Percentiles rank a stretch among this genome's conserved stretches.
These are phyloP conservation scores for Coemansia sp. DNA, from an alignment of 192 early-diverging fungal genomes.

Conservation along the genomic window DNA sequence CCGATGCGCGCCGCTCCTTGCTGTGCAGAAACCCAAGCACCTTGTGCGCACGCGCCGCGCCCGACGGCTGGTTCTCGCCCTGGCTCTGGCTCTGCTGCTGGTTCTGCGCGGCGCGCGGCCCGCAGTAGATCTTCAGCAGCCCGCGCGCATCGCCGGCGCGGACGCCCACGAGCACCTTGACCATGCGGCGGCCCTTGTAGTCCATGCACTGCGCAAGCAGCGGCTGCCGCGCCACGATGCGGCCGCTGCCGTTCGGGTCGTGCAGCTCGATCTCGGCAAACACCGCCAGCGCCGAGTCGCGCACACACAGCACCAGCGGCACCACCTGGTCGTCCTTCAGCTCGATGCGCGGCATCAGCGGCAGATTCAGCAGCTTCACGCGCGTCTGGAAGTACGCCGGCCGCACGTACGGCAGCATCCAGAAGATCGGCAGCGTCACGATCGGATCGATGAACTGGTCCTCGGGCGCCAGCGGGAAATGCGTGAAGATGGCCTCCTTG, in stretches of 20 bases:
- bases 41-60: slow-evolving; percentile 21
- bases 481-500: slow-evolving; percentile 53
- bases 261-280: slow-evolving; percentile 59
- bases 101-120: slow-evolving; percentile 39
- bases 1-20: slow-evolving; percentile 36
- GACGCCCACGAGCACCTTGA: slow-evolving; percentile 52
- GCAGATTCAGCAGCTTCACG: slow-evolving; percentile 54
- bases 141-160: slow-evolving; percentile 39
- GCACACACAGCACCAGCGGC: slow-evolving; percentile 50
- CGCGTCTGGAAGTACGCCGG: slow-evolving; percentile 43
- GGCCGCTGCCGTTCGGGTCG: slow-evolving; percentile 51
- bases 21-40: slow-evolving; percentile 44
- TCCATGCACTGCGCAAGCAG: slow-evolving; percentile 57
- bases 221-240: slow-evolving; percentile 50
- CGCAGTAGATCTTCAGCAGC: slow-evolving; percentile 55
- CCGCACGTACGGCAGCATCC: slow-evolving; percentile 57
- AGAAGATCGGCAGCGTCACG: slow-evolving; percentile 52
- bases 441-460: slow-evolving; percentile 56
- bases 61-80: too few species aligned
- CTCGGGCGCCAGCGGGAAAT: slow-evolving; percentile 32
- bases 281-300: slow-evolving; percentile 42
- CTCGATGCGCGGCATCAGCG: slow-evolving; percentile 38
- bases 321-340: slow-evolving; percentile 47
- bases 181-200: slow-evolving; percentile 55
- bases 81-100: slow-evolving; percentile 6